phyloP scores from a whole-genome alignment of 148 eudicot species.

The Pharnaceum exiguum region DNA sequence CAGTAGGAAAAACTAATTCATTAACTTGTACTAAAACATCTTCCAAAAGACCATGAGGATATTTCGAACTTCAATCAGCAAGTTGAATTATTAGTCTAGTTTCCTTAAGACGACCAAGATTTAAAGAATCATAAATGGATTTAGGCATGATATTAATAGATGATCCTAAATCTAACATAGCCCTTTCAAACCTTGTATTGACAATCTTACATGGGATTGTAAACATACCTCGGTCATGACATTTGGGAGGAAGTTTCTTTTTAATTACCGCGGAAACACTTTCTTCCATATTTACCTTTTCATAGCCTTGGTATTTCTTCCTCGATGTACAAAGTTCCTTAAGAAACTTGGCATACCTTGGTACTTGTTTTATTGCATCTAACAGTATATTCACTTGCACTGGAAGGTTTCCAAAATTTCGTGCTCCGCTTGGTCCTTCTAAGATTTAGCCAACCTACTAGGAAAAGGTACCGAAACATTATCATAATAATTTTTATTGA shows the following conservation, averaged over 20 bases:
- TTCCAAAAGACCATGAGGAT: slow-evolving; percentile 13
- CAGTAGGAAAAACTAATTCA: slow-evolving; percentile 2
- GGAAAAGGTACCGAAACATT: too few relatives aligned
- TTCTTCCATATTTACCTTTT: neutral
- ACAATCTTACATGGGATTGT: neutral
- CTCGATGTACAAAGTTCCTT: neutral
- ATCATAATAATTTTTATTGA: too few relatives aligned
- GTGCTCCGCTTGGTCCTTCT: neutral
- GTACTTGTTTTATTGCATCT: neutral
- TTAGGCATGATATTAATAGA: slow-evolving; percentile 17
- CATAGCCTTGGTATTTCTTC: neutral
- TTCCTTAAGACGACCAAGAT: neutral
- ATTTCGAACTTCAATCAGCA: slow-evolving; percentile 15
- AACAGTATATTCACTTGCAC: neutral
- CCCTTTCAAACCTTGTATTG: neutral
- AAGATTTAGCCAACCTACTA: neutral
- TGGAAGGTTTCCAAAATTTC: neutral
- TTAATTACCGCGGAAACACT: neutral
- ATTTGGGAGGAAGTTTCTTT: neutral
- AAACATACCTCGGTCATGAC: neutral
- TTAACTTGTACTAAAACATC: slow-evolving; percentile 12
- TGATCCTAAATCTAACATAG: slow-evolving; percentile 6
- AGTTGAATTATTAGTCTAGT: slow-evolving; percentile 14
- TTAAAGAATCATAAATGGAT: neutral
- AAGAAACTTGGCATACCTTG: neutral